These are phyloP conservation scores for Debaryomycetaceae sp. DNA, from an alignment of 1,139 yeast species.

Conservation along the genomic window DNA sequence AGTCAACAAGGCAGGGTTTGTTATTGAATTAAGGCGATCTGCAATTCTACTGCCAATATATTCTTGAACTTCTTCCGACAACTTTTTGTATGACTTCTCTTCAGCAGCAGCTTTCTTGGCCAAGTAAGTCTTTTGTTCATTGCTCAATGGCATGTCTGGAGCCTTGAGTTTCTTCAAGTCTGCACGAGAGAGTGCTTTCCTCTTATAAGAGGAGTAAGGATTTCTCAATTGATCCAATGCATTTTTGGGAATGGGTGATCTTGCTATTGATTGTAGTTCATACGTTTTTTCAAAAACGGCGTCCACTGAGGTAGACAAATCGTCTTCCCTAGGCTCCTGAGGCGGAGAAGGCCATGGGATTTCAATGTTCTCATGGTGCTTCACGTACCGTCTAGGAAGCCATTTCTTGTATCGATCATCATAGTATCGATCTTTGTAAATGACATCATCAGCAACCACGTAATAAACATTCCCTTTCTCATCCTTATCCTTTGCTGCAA, in stretches of 20 bases:
- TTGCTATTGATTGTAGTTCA: constrained; percentile 65
- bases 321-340: constrained; percentile 53
- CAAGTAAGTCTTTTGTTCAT: constrained; percentile 58
- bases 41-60: constrained; percentile 71
- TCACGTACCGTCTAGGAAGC: constrained; percentile 76
- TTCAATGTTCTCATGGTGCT: constrained; percentile 59
- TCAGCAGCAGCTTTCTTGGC: constrained; percentile 53
- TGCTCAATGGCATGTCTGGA: constrained; percentile 78
- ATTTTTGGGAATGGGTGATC: constrained; percentile 64
- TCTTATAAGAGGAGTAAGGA: constrained; percentile 58
- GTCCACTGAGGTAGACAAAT: constrained; percentile 54
- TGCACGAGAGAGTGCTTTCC: constrained; percentile 51
- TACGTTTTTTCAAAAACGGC: constrained; percentile 70
- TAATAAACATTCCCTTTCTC: constrained; percentile 54
- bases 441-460: constrained; percentile 76
- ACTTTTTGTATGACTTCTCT: constrained; percentile 42
- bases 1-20: constrained; percentile 32
- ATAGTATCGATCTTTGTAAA: constrained; percentile 62
- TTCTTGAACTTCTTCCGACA: constrained; percentile 65
- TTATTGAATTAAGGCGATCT: constrained; percentile 43
- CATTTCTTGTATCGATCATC: constrained; percentile 72
- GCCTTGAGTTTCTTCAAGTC: constrained; percentile 63
- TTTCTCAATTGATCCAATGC: constrained; percentile 73
- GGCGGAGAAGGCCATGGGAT: constrained; percentile 94
- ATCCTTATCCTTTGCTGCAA: constrained; percentile 75